Percentiles rank a stretch among this genome's conserved stretches.
Conservation (phyloP, 768 basidiomycete genomes). For the Xanthoconium stramineum region DNA sequence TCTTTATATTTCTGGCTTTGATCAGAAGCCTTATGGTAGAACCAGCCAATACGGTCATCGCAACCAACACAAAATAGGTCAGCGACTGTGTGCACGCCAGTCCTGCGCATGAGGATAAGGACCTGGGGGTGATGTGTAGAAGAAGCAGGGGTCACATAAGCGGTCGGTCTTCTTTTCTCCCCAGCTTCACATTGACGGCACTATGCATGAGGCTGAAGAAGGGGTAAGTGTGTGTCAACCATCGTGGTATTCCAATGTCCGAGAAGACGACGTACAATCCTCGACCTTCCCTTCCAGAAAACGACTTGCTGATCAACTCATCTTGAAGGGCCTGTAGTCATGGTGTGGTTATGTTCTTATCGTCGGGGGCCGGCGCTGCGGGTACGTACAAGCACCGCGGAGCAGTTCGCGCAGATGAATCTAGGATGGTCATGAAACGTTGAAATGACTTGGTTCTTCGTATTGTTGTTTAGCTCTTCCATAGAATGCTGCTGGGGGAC, state of each 20-base stretch:
- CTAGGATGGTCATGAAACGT: slow-evolving; percentile 64
- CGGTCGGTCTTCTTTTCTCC: slow-evolving; percentile 69
- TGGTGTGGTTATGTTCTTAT: neutral
- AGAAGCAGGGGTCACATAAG: slow-evolving; percentile 49
- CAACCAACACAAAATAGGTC: slow-evolving; percentile 80
- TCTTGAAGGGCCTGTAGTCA: slow-evolving; percentile 67
- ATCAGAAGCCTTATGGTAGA: slow-evolving; percentile 76
- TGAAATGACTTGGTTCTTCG: slow-evolving; percentile 55
- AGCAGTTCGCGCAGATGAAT: slow-evolving; percentile 67
- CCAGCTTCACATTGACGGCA: slow-evolving; percentile 71
- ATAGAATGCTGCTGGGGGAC: slow-evolving; percentile 7
- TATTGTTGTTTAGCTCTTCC: slow-evolving; percentile 37
- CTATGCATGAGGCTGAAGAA: slow-evolving; percentile 66
- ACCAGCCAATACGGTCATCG: slow-evolving; percentile 79
- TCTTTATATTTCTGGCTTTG: slow-evolving; percentile 83
- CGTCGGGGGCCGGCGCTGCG: neutral
- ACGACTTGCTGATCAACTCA: slow-evolving; percentile 80
- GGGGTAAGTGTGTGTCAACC: slow-evolving; percentile 1
- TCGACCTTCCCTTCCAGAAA: slow-evolving; percentile 78
- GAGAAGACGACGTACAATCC: slow-evolving; percentile 58
- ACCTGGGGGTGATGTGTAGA: neutral
- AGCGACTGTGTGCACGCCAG: slow-evolving; percentile 77
- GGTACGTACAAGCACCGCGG: slow-evolving; percentile 61
- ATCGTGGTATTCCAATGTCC: neutral
- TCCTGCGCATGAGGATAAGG: slow-evolving; percentile 40